Conservation (phyloP, 257 asterid species). For the Solanum corneliomulleri region DNA sequence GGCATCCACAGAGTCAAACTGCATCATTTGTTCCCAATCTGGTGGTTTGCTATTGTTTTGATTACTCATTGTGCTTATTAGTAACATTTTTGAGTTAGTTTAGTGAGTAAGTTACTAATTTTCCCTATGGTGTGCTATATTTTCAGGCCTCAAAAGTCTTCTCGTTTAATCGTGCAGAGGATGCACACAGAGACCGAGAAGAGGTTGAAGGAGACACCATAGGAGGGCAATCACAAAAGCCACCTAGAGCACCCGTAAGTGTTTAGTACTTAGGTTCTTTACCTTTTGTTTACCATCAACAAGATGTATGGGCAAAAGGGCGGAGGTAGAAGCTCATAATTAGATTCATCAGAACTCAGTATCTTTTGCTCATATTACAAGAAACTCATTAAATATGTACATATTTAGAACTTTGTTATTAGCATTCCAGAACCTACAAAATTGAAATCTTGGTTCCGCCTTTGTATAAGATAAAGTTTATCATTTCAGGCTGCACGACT, state of each 20-base stretch:
- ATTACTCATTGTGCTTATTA: neutral
- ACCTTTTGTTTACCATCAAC: neutral
- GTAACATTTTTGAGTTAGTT: neutral
- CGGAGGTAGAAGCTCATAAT: neutral
- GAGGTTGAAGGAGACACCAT: conserved; percentile 18
- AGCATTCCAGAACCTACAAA: neutral
- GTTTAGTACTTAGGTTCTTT: neutral
- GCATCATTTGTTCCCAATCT: conserved; percentile 48
- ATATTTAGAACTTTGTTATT: neutral
- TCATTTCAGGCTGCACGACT: neutral
- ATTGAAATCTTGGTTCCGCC: neutral
- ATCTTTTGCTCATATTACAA: neutral
- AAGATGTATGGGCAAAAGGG: neutral
- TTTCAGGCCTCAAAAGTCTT: conserved; percentile 51
- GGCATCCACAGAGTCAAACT: conserved; percentile 23
- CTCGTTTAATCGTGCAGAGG: conserved; percentile 20
- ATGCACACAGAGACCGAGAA: conserved; percentile 12
- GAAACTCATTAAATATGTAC: neutral
- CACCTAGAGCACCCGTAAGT: conserved; percentile 59
- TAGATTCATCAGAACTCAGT: neutral
- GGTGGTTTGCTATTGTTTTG: conserved; percentile 39
- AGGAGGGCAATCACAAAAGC: conserved; percentile 34
- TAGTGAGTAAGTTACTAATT: neutral
- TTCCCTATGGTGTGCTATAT: neutral
- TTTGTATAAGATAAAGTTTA: neutral